A percentile compares a stretch with the other conserved stretches of the same genome.
Evolutionary conservation across 148 eudicot species (phyloP).

Genomic region (Fallopia convolvulus): DNA sequence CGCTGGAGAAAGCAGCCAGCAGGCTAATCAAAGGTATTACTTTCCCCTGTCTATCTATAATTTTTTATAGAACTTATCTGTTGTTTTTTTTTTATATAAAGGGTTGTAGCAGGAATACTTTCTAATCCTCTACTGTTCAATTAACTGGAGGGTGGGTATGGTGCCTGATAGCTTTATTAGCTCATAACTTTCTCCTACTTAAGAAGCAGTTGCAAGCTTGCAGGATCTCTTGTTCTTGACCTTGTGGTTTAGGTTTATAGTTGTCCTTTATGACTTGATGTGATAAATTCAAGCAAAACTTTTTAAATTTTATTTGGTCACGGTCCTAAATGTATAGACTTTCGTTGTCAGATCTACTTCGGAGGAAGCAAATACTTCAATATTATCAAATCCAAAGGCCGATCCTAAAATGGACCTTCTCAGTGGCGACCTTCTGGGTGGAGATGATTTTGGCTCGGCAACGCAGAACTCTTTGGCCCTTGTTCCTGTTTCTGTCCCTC

Average conservation of each 20-base stretch:
- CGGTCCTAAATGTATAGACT: conserved; percentile 2
- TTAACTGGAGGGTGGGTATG: neutral
- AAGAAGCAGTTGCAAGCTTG: neutral
- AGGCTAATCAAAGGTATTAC: conserved; percentile 47
- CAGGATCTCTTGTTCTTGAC: neutral
- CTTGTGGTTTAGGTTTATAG: neutral
- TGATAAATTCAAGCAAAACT: neutral
- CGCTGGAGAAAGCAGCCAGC: conserved; percentile 61
- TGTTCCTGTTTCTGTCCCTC: conserved; percentile 71
- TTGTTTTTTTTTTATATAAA: neutral
- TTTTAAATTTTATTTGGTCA: neutral
- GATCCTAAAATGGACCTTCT: conserved; percentile 68
- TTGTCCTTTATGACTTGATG: neutral
- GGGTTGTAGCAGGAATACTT: neutral
- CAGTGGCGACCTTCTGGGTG: conserved; percentile 53
- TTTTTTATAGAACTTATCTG: neutral
- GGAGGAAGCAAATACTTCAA: conserved; percentile 23
- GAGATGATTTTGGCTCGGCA: conserved; percentile 60
- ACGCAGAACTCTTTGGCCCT: conserved; percentile 61
- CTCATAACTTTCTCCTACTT: no score
- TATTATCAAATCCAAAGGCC: conserved; percentile 20
- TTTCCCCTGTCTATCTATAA: neutral
- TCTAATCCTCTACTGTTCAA: neutral
- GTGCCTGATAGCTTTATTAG: neutral
- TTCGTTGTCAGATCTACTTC: conserved; percentile 1